Conservation (phyloP, 2,329 filamentous ascomycete species). For the Epichloe gansuensis region DNA sequence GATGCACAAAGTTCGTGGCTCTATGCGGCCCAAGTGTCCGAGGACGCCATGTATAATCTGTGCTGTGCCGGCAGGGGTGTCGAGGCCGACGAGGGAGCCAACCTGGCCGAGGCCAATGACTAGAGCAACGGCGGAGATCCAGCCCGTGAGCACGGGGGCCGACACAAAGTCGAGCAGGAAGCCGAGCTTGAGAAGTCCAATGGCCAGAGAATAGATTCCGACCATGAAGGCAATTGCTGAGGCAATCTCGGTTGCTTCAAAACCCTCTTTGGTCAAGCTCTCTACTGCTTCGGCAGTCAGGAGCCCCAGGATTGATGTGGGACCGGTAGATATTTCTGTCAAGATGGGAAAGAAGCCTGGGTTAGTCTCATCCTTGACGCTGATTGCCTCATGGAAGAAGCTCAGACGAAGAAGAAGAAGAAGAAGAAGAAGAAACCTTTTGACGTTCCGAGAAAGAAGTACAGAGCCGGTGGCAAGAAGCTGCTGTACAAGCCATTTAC, state of each 20-base stretch:
- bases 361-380: neutral
- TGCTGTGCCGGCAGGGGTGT: conserved; percentile 39
- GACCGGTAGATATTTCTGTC: conserved; percentile 47
- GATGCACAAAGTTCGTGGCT: conserved; percentile 46
- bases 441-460: conserved; percentile 49
- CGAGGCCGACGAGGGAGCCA: conserved; percentile 45
- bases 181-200: conserved; percentile 51
- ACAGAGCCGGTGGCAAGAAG: conserved; percentile 45
- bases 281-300: conserved; percentile 49
- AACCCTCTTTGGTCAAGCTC: conserved; percentile 36
- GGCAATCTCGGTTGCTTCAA: conserved; percentile 42
- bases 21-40: conserved; percentile 40
- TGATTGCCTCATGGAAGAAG: neutral
- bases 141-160: conserved; percentile 50
- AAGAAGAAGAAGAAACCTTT: conserved; percentile 32
- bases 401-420: too few relatives aligned
- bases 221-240: conserved; percentile 52
- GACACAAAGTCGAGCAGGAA: conserved; percentile 57
- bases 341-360: neutral
- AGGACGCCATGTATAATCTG: conserved; percentile 48
- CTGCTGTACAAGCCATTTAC: conserved; percentile 48
- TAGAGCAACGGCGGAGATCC: conserved; percentile 54
- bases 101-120: conserved; percentile 56
- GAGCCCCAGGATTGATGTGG: conserved; percentile 52
- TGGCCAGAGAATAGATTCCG: conserved; percentile 44